Percentiles rank a stretch among this genome's conserved stretches.
These are phyloP conservation scores for Auricularia heimuer DNA, from an alignment of 768 basidiomycete species.

Conservation along the genomic window DNA sequence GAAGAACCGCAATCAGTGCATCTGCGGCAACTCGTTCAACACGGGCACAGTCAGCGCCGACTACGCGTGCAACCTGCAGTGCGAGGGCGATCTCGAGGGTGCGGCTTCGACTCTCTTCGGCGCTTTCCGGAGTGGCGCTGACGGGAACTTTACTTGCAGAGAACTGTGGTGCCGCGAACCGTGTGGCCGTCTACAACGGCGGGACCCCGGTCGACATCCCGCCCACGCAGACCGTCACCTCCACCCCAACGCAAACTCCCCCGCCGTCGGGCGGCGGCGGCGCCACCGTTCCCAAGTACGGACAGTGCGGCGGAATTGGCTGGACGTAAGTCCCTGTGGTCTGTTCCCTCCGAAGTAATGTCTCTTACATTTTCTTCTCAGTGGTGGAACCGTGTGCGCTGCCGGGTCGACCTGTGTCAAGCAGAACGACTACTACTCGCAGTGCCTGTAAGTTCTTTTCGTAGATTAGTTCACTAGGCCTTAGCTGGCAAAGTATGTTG, in stretches of 20 bases:
- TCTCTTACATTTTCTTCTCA: background rate
- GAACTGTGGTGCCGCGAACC: constrained; percentile 10
- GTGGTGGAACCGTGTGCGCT: background rate
- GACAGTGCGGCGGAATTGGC: constrained; percentile 3
- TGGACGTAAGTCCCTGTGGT: background rate
- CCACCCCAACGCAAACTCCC: background rate
- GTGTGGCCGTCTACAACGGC: constrained; percentile 9
- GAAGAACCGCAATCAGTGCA: constrained; percentile 8
- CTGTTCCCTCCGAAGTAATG: background rate
- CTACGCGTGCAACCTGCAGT: constrained; percentile 10
- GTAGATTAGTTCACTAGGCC: no score
- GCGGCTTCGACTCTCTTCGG: background rate
- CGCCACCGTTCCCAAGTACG: constrained; percentile 1
- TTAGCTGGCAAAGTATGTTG: no score
- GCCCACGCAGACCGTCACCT: constrained; percentile 1
- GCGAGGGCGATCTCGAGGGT: constrained; percentile 8
- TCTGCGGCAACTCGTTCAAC: constrained; percentile 8
- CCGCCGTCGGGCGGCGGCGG: background rate
- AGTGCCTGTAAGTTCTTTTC: background rate
- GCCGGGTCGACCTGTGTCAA: background rate
- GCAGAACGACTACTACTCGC: background rate
- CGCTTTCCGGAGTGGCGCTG: background rate
- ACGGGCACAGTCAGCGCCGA: constrained; percentile 9
- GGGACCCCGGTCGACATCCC: constrained; percentile 4
- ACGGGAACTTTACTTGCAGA: background rate